Percentiles rank a stretch among this genome's conserved stretches.
Conservation (phyloP, 139 green algal genomes). For the Asterochloris sp. region DNA sequence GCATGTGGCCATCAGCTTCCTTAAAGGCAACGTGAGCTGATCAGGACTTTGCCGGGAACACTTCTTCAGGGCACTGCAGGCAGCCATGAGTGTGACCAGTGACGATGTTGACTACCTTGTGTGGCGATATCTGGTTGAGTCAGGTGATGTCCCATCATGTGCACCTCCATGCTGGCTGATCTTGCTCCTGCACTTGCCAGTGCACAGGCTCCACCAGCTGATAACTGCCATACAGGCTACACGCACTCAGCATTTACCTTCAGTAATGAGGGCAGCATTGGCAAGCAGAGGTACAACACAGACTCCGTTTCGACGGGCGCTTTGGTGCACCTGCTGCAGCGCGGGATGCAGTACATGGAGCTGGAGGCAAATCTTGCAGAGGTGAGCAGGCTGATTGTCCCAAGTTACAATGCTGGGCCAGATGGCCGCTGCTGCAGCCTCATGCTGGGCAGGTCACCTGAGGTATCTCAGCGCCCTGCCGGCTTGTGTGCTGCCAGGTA, state of each 20-base stretch:
- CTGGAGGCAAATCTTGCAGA: conserved; percentile 94
- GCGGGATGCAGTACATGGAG: conserved; percentile 96
- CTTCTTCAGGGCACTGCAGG: too few species aligned
- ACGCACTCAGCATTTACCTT: conserved; percentile 93
- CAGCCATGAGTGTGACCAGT: conserved; percentile 61
- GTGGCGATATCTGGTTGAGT: conserved; percentile 93
- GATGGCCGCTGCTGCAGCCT: background rate
- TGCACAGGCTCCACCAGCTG: background rate
- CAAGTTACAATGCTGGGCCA: background rate
- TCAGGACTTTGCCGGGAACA: too few species aligned
- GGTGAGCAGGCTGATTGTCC: conserved; percentile 19
- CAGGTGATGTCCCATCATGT: conserved; percentile 43
- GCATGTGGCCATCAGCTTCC: too few species aligned
- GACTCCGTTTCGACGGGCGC: conserved; percentile 87
- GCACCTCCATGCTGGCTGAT: too few species aligned
- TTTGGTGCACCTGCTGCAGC: conserved; percentile 93
- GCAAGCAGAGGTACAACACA: conserved; percentile 59
- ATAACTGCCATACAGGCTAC: conserved; percentile 78
- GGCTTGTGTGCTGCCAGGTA: background rate
- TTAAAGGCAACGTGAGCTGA: too few species aligned
- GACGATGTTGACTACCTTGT: conserved; percentile 96
- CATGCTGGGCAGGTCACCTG: too few species aligned
- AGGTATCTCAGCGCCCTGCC: background rate
- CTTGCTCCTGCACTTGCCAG: too few species aligned
- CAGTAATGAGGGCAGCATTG: conserved; percentile 78